Percentiles rank a stretch among this genome's conserved stretches.
phyloP scores from a whole-genome alignment of 371 early-diverging fungal species.

The Phascolomyces articulosus region DNA sequence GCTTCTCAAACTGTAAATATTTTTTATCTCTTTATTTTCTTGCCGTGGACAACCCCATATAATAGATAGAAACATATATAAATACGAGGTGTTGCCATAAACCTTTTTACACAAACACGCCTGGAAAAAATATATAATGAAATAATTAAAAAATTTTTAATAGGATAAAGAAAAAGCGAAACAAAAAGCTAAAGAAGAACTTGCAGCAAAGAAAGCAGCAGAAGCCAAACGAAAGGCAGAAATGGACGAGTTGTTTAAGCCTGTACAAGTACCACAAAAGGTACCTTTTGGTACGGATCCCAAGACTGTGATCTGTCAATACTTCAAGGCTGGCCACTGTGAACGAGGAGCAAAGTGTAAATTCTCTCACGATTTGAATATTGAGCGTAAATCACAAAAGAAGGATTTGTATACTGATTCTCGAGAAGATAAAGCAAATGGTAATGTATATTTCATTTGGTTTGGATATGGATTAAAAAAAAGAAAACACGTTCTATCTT shows the following conservation, averaged over 20 bases:
- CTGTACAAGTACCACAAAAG: constrained; percentile 88
- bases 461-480: too few species aligned
- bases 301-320: constrained; percentile 95
- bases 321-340: constrained; percentile 94
- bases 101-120: too few species aligned
- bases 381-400: constrained; percentile 90
- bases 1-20: constrained; percentile 9
- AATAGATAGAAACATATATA: too few species aligned
- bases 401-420: constrained; percentile 92
- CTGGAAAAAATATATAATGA: too few species aligned
- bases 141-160: background rate
- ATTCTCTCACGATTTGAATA: constrained; percentile 95
- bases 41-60: too few species aligned
- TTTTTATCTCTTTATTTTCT: too few species aligned
- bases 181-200: constrained; percentile 14
- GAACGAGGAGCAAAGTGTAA: constrained; percentile 96
- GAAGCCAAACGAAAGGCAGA: constrained; percentile 53
- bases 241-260: constrained; percentile 89
- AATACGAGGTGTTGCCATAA: too few species aligned
- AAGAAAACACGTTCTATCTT: too few species aligned
- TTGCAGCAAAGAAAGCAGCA: constrained; percentile 44
- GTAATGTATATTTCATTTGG: too few species aligned
- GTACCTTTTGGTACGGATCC: constrained; percentile 99
- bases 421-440: constrained; percentile 39
- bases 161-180: constrained; percentile 8